These are phyloP conservation scores for Calonectria hongkongensis DNA, from an alignment of 2,329 filamentous ascomycete species.

Conservation along the genomic window DNA sequence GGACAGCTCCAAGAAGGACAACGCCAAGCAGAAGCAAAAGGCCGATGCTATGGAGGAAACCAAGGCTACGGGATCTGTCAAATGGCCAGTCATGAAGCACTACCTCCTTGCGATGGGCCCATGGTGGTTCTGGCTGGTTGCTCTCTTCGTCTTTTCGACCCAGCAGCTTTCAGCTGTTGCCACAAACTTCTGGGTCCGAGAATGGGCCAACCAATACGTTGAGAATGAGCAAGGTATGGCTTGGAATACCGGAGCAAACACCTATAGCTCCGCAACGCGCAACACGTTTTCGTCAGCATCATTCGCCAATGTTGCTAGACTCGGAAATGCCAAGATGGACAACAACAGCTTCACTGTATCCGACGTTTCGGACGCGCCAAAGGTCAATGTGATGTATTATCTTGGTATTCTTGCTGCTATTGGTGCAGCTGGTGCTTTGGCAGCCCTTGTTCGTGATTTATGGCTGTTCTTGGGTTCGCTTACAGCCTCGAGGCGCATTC, in stretches of 20 bases:
- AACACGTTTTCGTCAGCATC: conserved; percentile 55
- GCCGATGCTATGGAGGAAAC: conserved; percentile 80
- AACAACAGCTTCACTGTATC: conserved; percentile 38
- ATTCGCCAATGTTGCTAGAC: conserved; percentile 62
- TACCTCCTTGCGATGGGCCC: conserved; percentile 95
- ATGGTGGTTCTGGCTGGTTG: conserved; percentile 94
- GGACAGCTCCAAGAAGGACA: conserved; percentile 66
- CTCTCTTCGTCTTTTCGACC: conserved; percentile 82
- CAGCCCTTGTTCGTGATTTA: conserved; percentile 88
- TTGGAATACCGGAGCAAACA: conserved; percentile 47
- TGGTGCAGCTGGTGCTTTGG: conserved; percentile 84
- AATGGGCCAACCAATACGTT: conserved; percentile 95
- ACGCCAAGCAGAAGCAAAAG: conserved; percentile 66
- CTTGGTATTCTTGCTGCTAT: conserved; percentile 88
- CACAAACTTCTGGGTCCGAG: conserved; percentile 94
- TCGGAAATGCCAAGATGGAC: conserved; percentile 55
- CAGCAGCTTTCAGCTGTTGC: conserved; percentile 92
- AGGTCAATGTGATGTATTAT: conserved; percentile 90
- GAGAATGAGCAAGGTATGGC: conserved; percentile 60
- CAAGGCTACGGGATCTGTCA: conserved; percentile 91
- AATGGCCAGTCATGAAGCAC: conserved; percentile 88
- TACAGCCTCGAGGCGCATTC: conserved; percentile 89
- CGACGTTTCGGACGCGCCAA: conserved; percentile 55
- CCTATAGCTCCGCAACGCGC: conserved; percentile 47
- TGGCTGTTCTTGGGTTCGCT: conserved; percentile 96